phyloP scores from a whole-genome alignment of 2,329 filamentous ascomycete genomes.

The Epichloe bromicola region DNA sequence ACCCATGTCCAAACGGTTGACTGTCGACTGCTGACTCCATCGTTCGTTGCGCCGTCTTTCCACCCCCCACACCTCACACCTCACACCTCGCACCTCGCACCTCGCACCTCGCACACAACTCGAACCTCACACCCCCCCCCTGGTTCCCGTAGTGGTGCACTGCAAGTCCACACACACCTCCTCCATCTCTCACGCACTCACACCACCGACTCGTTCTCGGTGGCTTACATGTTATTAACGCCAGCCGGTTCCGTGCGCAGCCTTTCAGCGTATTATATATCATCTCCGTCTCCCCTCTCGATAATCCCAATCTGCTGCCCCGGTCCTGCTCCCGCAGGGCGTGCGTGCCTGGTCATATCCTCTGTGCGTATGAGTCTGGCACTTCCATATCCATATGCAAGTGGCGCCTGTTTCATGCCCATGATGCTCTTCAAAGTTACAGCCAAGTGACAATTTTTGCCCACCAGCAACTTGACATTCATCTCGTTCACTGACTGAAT shows the following conservation, averaged over 20 bases:
- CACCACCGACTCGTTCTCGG: background rate
- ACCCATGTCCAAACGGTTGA: background rate
- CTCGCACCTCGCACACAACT: background rate
- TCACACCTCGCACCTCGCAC: background rate
- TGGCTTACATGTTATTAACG: background rate
- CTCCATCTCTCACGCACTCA: background rate
- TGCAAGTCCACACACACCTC: background rate
- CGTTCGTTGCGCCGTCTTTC: background rate
- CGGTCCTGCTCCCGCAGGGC: slow-evolving; percentile 6
- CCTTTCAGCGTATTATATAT: slow-evolving; percentile 1
- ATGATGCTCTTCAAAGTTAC: background rate
- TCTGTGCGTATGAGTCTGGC: background rate
- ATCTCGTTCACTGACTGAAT: background rate
- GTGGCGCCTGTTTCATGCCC: background rate
- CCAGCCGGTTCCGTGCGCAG: background rate
- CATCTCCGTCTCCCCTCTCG: slow-evolving; percentile 3
- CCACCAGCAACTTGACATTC: background rate
- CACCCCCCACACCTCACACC: background rate
- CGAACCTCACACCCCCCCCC: too few species aligned
- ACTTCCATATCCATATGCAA: background rate
- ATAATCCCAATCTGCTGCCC: background rate
- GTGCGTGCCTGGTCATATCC: slow-evolving; percentile 1
- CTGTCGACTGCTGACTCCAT: background rate
- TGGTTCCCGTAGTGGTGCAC: background rate
- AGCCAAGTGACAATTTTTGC: background rate